Evolutionary conservation across 83 land plant species (phyloP).

Genomic region (Picea engelmannii): DNA sequence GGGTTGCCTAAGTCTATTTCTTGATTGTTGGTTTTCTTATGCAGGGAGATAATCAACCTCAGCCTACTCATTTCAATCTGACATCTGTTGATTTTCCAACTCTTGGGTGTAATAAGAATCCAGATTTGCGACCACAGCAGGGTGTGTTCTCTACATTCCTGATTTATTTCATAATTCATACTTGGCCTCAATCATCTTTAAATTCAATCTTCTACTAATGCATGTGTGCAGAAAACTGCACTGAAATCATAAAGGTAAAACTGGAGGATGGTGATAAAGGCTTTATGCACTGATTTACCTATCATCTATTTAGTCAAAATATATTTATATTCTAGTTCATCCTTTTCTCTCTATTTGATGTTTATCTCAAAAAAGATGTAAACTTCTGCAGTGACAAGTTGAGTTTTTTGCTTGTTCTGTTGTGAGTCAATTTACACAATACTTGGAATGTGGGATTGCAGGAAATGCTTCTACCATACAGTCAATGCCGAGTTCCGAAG

Average conservation of each 20-base stretch:
- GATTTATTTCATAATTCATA: no score
- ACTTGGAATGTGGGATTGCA: conserved; percentile 7
- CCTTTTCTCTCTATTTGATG: neutral
- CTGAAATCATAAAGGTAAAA: neutral
- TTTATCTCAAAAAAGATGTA: neutral
- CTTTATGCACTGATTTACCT: neutral
- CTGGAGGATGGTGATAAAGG: neutral
- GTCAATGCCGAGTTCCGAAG: conserved; percentile 36
- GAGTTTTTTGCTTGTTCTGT: neutral
- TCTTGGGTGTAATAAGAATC: conserved; percentile 54
- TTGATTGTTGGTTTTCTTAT: neutral
- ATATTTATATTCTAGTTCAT: no score
- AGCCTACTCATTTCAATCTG: conserved; percentile 39
- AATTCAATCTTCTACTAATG: no score
- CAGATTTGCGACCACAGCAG: conserved; percentile 25
- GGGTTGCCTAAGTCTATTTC: neutral
- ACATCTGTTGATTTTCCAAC: conserved; percentile 72
- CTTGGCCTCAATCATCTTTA: no score
- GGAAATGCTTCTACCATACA: conserved; percentile 36
- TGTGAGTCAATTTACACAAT: neutral
- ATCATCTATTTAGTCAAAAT: neutral
- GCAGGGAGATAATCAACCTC: conserved; percentile 38
- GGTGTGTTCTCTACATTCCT: conserved; percentile 16
- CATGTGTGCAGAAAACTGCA: neutral
- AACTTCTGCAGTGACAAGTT: neutral